Evolutionary conservation across 2,329 filamentous ascomycete species (phyloP).

Genomic region (Fusarium transvaalense): DNA sequence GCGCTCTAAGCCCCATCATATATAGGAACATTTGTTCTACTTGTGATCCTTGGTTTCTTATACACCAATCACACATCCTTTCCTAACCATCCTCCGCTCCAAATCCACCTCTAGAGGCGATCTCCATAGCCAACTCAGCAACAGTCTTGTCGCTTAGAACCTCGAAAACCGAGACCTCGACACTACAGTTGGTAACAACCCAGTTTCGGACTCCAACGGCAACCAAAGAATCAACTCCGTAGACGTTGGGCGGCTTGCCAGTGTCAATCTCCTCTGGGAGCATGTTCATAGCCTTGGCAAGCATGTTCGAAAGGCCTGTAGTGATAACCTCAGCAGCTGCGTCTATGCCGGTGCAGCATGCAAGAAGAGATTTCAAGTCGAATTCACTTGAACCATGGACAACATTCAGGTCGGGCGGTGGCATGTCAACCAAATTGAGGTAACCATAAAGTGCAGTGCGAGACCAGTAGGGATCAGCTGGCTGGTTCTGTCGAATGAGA

Average conservation of each 20-base stretch:
- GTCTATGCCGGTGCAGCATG: slow-evolving; percentile 44
- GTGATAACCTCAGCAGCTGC: slow-evolving; percentile 54
- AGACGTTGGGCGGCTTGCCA: slow-evolving; percentile 57
- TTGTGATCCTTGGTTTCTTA: neutral
- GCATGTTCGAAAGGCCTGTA: slow-evolving; percentile 55
- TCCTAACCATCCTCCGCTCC: slow-evolving; percentile 38
- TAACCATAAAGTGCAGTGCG: slow-evolving; percentile 62
- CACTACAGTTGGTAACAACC: slow-evolving; percentile 60
- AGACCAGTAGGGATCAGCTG: slow-evolving; percentile 67
- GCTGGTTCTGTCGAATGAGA: slow-evolving; percentile 64
- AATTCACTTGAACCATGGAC: slow-evolving; percentile 29
- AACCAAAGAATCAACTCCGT: slow-evolving; percentile 66
- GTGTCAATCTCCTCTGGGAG: slow-evolving; percentile 60
- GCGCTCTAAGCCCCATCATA: neutral
- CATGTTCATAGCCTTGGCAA: slow-evolving; percentile 61
- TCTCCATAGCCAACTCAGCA: slow-evolving; percentile 52
- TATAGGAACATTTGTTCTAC: slow-evolving; percentile 2
- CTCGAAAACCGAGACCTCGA: slow-evolving; percentile 62
- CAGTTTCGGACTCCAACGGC: slow-evolving; percentile 66
- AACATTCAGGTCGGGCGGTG: slow-evolving; percentile 47
- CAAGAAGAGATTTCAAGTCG: slow-evolving; percentile 53
- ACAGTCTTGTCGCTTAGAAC: slow-evolving; percentile 60
- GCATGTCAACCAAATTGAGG: slow-evolving; percentile 63
- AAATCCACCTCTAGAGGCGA: slow-evolving; percentile 53
- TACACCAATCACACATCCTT: neutral